A percentile compares a stretch with the other conserved stretches of the same genome.
phyloP scores from a whole-genome alignment of 768 basidiomycete species.

The Serpula lacrymans region DNA sequence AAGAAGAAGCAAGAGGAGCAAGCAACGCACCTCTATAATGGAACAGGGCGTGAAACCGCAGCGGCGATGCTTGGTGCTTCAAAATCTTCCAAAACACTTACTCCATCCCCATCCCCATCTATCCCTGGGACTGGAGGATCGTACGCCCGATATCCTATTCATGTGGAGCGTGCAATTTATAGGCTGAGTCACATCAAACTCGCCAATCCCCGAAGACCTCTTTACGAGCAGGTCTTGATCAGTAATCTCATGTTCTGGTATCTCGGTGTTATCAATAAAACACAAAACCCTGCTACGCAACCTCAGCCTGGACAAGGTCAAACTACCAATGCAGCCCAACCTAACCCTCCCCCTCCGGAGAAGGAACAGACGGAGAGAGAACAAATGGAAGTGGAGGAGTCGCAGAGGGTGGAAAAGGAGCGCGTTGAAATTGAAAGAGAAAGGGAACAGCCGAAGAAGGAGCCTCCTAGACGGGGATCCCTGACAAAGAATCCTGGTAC shows the following conservation, averaged over 20 bases:
- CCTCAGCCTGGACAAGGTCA: constrained; percentile 30
- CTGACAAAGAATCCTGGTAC: constrained; percentile 65
- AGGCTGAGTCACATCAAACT: constrained; percentile 97
- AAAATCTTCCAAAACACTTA: constrained; percentile 69
- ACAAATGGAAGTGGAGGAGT: constrained; percentile 40
- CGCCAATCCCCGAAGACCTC: constrained; percentile 91
- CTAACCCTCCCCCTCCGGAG: constrained; percentile 28
- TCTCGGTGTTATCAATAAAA: constrained; percentile 94
- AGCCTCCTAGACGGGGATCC: constrained; percentile 42
- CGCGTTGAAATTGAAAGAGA: constrained; percentile 52
- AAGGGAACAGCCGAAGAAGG: constrained; percentile 36
- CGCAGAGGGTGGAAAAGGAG: constrained; percentile 39
- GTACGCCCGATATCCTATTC: constrained; percentile 90
- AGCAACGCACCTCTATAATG: constrained; percentile 33
- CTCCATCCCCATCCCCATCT: constrained; percentile 58
- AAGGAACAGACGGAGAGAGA: constrained; percentile 28
- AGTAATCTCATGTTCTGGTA: constrained; percentile 99
- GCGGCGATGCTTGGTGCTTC: constrained; percentile 82
- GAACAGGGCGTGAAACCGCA: constrained; percentile 81
- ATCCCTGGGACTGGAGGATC: constrained; percentile 31
- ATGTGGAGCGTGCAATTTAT: constrained; percentile 98
- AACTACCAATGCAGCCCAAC: constrained; percentile 13
- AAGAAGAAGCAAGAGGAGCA: constrained; percentile 84
- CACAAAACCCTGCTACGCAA: constrained; percentile 48
- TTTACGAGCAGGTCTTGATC: constrained; percentile 95